phyloP scores from a whole-genome alignment of 139 green algal genomes.

The Chlamydomonas schloesseri region DNA sequence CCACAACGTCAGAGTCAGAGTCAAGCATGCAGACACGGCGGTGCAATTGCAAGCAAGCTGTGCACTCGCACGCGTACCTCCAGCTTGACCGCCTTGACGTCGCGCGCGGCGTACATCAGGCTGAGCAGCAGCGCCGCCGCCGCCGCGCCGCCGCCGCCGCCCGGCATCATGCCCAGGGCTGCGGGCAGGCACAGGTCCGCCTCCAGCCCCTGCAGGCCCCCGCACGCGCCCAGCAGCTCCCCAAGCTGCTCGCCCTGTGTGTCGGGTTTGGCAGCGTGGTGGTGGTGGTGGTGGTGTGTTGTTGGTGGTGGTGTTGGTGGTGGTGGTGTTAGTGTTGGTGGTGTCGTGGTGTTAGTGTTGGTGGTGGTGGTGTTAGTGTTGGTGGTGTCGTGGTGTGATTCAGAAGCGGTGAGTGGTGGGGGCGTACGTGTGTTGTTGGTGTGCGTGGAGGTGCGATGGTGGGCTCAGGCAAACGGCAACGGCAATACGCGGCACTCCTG shows the following conservation, averaged over 20 bases:
- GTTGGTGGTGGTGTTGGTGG: no score
- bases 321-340: no score
- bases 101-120: conserved; percentile 12
- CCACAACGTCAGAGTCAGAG: no score
- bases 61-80: conserved; percentile 8
- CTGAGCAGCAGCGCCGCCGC: conserved; percentile 18
- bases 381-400: no score
- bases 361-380: no score
- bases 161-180: background rate
- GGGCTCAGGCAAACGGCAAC: no score
- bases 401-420: no score
- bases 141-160: background rate
- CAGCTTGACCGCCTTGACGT: background rate
- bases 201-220: background rate
- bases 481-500: no score
- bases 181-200: conserved; percentile 17
- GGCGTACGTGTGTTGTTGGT: no score
- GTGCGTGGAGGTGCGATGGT: no score
- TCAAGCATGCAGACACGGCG: background rate
- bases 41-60: background rate
- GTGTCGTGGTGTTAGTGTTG: no score
- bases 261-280: background rate
- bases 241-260: conserved; percentile 12
- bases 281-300: no score
- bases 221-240: conserved; percentile 4